Base-by-base conservation (phyloP, 1,284 basidiomycete species). In the Rhodotorula sp. region DNA sequence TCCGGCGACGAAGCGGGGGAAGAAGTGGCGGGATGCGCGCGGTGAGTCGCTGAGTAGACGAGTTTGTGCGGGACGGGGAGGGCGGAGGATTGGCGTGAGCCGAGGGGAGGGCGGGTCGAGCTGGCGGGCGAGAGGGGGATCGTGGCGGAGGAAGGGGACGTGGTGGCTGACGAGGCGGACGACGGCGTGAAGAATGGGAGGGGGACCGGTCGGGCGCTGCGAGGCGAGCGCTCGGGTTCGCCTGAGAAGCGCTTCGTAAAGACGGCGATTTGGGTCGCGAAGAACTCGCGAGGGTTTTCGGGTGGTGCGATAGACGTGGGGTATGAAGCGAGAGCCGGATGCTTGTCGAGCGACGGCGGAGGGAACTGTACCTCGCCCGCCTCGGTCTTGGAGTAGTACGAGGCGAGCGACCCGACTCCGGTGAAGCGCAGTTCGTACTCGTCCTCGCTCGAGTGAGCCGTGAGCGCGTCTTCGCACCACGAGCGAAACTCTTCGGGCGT, bases 401-500 rank as follows among this genome's bases (percentile, higher is more conserved):
- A 56, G n/a, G 66, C 55, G 46, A 77, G 66, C 17, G 62, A 69
- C 13, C 76, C 75, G 20, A 77, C 71, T 5, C 76, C 72, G 8
- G 47, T 49, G 34, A 67, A 70, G 44, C 29, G 51, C 63, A 74
- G 71, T 32, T 55, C 56, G 67, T 76, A 79, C 59, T 62, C 74
- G 44, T 60, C 72, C 53, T 59, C 53, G 30, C 30, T 66, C 62
- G 24, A 68, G 58, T 32, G 63, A 59, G 17, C 39, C 48, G 47
- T 59, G 58, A 54, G 70, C 56, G 29, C 68, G 51, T 62, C 52
- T 2, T 83, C 81, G 73, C 89, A 92, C 89, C 91, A 96, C 15
- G 77, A 76, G 39, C 81, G 78, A 79, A 94, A 96, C 79, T 96
- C 94, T 5, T 86, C 85, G 0, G 82, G 80, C 0, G 91, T 95